phyloP scores from a whole-genome alignment of 345 rosid genomes.

The Eucalyptus albens region DNA sequence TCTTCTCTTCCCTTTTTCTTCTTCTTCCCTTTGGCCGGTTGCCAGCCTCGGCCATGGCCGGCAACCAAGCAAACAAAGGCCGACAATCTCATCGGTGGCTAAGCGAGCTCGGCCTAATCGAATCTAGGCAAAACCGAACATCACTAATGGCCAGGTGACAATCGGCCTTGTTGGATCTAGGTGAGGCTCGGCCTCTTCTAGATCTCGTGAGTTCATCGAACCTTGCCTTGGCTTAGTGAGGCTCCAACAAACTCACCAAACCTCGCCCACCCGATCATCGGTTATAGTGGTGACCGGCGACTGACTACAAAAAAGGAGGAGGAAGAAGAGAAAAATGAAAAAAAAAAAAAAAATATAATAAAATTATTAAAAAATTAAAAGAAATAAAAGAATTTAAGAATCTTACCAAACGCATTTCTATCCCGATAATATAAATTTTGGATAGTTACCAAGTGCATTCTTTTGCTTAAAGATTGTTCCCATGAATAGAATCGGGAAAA shows the following conservation, averaged over 20 bases:
- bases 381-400: too few relatives aligned
- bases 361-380: too few relatives aligned
- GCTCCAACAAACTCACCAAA: fast-evolving
- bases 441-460: fast-evolving
- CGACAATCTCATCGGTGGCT: fast-evolving
- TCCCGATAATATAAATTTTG: fast-evolving
- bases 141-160: fast-evolving
- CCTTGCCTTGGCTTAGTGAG: fast-evolving
- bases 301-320: fast-evolving
- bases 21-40: too few relatives aligned
- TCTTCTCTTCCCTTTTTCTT: too few relatives aligned
- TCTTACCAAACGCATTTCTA: too few relatives aligned
- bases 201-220: fast-evolving
- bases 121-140: fast-evolving
- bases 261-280: fast-evolving
- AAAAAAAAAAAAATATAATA: too few relatives aligned
- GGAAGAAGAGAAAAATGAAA: too few relatives aligned
- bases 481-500: fast-evolving
- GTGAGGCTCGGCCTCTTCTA: fast-evolving
- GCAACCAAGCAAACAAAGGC: fast-evolving
- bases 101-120: fast-evolving
- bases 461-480: fast-evolving
- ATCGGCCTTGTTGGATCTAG: too few relatives aligned
- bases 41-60: fast-evolving
- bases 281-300: fast-evolving